Base-by-base conservation (phyloP, 169 alveolate species). In the Plasmodium knowlesi region DNA sequence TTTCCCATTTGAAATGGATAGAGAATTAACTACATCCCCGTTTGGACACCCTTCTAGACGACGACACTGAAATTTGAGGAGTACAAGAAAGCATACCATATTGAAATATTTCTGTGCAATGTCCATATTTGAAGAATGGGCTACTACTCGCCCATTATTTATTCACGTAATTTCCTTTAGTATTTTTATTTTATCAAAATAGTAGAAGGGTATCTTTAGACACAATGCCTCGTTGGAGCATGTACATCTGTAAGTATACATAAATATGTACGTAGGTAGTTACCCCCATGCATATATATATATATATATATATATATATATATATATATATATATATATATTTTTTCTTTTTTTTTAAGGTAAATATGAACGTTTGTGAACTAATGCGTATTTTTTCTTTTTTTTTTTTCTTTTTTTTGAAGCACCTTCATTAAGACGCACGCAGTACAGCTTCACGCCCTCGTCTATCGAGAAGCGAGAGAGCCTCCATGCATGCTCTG, bases 321-420 rank as follows among this genome's bases (percentile, higher is more conserved):
- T 34, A 3, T 34, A 34, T 34, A 34, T 3, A 1, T 3, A 3
- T 34, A 34, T 34, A 3, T 39, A 9, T 39, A 39, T 39, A 3
- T 39, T 39, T 39, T 39, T 39, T 39, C 5, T 39, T 3, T 3
- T 39, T 39, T 39, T 67, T 67, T 67, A 67, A 67, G 3, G 76
- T 67, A 67, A 67, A 67, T 67, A 67, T 67, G 76, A 67, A 67
- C 41, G 76, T 67, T 67, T 28, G 37, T 67, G 76, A 67, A 67
- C 6, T 50, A 67, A 67, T 67, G 76, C 37, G 2, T n/a, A 28
- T 67, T 67, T 67, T 67, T 22, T 67, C 25, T 67, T 67, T 22
- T 67, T 67, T 67, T 67, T 67, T 67, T 14, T 61, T 19, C 0
- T 61, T n/a, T n/a, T 67, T 67, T 67, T 67, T 67, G 37, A 28